Base-by-base conservation (phyloP, 2,329 filamentous ascomycete genomes). In the Aspergillus fischeri region DNA sequence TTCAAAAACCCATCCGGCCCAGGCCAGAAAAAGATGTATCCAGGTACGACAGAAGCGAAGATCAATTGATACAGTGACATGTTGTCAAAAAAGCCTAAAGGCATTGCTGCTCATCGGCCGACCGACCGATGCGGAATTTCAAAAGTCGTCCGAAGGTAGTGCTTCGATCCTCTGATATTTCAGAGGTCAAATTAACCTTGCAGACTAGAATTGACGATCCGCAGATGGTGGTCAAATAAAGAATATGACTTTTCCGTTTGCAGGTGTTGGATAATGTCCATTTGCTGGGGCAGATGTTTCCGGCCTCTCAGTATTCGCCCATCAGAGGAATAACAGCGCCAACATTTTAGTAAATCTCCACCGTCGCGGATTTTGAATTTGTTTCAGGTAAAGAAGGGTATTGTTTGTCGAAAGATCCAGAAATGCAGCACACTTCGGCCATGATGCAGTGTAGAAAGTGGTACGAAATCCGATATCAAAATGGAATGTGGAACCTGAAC, bases 241-340 rank as follows among this genome's bases (percentile, higher is more conserved):
- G 21, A 2, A 27, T 47, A 11, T 27, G 44, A 27, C 44, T 14
- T 14, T 47, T 47, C 44, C 21, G 10, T 47, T 47, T 17, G 20
- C 44, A 25, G 21, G 24, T 25, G 44, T 47, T 21, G 20, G 44
- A 47, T 24, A 24, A 14, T 14, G 14, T 47, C 24, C 56, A 59
- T 59, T 60, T 52, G 56, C 50, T 51, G 54, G 25, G 54, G 56
- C 7, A 49, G 41, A 35, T 56, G 53, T 53, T 27, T 55, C 59
- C 59, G 49, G 53, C n/a, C 41, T 42, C 41, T 44, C 28, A 48
- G 38, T 17, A 57, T 59, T 49, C 48, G 55, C 38, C 29, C n/a
- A 27, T 52, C 14, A 24, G 4, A 2, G 17, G 24, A 47, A 24
- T 24, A 27, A 47, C 5, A 38, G 14, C 25, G 44, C 44, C 44